Conservation (phyloP, 139 green algal genomes). For the Closterium sp. region DNA sequence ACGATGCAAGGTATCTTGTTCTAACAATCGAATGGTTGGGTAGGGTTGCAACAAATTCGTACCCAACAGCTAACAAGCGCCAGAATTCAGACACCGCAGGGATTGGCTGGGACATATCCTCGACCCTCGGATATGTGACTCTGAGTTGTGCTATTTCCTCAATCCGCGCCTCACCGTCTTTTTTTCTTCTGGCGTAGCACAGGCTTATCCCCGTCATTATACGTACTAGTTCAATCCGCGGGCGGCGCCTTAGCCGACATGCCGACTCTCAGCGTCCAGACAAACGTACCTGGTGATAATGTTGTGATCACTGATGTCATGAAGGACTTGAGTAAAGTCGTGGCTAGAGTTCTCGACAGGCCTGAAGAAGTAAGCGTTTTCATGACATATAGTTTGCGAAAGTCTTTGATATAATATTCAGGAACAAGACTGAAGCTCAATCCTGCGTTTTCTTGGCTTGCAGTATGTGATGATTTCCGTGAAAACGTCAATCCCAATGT, state of each 20-base stretch:
- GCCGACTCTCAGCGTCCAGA: constrained; percentile 31
- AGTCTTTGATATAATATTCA: background rate
- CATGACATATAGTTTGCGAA: background rate
- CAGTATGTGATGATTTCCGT: constrained; percentile 55
- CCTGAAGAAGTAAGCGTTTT: constrained; percentile 21
- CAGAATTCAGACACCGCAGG: too few relatives aligned
- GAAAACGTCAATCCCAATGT: constrained; percentile 50
- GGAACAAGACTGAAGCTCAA: background rate
- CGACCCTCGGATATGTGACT: too few relatives aligned
- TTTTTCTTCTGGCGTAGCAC: background rate
- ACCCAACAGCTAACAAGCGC: too few relatives aligned
- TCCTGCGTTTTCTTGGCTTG: background rate
- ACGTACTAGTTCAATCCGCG: background rate
- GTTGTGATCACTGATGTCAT: constrained; percentile 36
- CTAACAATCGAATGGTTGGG: too few relatives aligned
- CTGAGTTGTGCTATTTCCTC: too few relatives aligned
- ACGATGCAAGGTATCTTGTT: too few relatives aligned
- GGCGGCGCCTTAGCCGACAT: background rate
- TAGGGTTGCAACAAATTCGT: too few relatives aligned
- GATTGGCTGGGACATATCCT: too few relatives aligned
- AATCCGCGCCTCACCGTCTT: too few relatives aligned
- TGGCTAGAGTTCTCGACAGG: constrained; percentile 21
- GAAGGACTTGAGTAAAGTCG: constrained; percentile 13
- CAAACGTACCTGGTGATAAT: constrained; percentile 21
- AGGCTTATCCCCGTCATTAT: background rate